A percentile compares a stretch with the other conserved stretches of the same genome.
Conservation (phyloP, 352 stramenopile genomes). For the Phytophthora aleatoria region DNA sequence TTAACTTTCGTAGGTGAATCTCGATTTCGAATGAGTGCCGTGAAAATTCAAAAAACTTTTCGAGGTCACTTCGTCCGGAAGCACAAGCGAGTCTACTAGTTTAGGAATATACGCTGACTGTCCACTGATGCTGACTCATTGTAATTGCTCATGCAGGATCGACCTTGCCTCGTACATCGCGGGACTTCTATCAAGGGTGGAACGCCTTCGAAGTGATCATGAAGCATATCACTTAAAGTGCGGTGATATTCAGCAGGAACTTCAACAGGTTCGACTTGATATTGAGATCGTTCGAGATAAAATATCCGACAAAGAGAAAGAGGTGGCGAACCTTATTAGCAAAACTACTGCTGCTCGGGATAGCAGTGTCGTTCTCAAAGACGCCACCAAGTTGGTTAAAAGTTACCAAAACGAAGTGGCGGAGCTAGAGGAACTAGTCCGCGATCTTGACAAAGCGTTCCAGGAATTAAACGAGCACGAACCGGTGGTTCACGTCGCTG, state of each 20-base stretch:
- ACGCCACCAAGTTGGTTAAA: constrained; percentile 35
- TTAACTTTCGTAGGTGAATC: constrained; percentile 11
- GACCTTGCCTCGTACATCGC: constrained; percentile 10
- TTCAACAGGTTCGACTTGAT: constrained; percentile 25
- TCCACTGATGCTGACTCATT: neutral
- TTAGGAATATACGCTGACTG: neutral
- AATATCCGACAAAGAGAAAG: constrained; percentile 21
- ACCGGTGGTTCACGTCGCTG: constrained; percentile 34
- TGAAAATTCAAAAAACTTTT: constrained; percentile 52
- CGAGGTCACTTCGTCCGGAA: constrained; percentile 46
- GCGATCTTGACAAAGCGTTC: constrained; percentile 15
- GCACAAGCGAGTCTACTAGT: constrained; percentile 16
- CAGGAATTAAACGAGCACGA: neutral
- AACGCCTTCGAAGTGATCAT: constrained; percentile 24
- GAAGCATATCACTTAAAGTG: constrained; percentile 32
- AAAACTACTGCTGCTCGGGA: constrained; percentile 37
- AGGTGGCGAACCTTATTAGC: constrained; percentile 7
- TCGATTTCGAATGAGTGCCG: constrained; percentile 38
- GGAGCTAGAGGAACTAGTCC: constrained; percentile 17
- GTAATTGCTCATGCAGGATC: neutral
- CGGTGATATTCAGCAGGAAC: constrained; percentile 14
- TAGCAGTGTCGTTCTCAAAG: constrained; percentile 36
- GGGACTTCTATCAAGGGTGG: constrained; percentile 28
- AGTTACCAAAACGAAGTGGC: constrained; percentile 40
- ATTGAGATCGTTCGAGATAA: constrained; percentile 21